Evolutionary conservation across 2,329 filamentous ascomycete genomes (phyloP).

Genomic region (Thyridium curvatum): DNA sequence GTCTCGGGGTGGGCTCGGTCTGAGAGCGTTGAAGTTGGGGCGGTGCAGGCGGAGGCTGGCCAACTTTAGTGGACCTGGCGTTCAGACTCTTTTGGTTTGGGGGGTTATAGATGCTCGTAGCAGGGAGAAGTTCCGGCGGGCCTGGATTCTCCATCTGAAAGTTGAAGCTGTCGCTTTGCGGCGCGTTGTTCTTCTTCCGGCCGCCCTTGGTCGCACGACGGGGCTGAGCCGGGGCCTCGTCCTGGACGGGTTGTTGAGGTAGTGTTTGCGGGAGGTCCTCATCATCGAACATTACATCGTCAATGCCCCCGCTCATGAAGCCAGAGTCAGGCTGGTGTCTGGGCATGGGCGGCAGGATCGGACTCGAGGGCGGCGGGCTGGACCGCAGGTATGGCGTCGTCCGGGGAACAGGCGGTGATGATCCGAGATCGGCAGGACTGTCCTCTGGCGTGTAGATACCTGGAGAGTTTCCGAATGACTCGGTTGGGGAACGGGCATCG

Average conservation of each 20-base stretch:
- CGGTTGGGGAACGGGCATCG: slow-evolving; percentile 48
- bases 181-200: slow-evolving; percentile 8
- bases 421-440: slow-evolving; percentile 78
- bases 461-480: slow-evolving; percentile 46
- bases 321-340: slow-evolving; percentile 65
- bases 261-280: slow-evolving; percentile 38
- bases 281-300: slow-evolving; percentile 61
- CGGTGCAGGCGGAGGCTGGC: not conserved
- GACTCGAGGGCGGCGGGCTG: slow-evolving; percentile 72
- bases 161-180: slow-evolving; percentile 19
- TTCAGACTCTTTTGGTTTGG: slow-evolving; percentile 10
- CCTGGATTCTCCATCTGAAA: slow-evolving; percentile 36
- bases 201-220: not conserved
- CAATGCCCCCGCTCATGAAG: slow-evolving; percentile 74
- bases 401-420: slow-evolving; percentile 78
- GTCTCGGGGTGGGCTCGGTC: slow-evolving; percentile 6
- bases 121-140: slow-evolving; percentile 34
- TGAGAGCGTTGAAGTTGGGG: slow-evolving; percentile 9
- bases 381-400: slow-evolving; percentile 47
- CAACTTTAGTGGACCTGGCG: not conserved
- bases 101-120: slow-evolving; percentile 35
- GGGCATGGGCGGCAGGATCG: slow-evolving; percentile 60
- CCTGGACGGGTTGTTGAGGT: slow-evolving; percentile 17
- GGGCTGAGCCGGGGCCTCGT: slow-evolving; percentile 3
- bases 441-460: slow-evolving; percentile 48